Conservation (phyloP, 345 rosid species). For the Citrus medica region DNA sequence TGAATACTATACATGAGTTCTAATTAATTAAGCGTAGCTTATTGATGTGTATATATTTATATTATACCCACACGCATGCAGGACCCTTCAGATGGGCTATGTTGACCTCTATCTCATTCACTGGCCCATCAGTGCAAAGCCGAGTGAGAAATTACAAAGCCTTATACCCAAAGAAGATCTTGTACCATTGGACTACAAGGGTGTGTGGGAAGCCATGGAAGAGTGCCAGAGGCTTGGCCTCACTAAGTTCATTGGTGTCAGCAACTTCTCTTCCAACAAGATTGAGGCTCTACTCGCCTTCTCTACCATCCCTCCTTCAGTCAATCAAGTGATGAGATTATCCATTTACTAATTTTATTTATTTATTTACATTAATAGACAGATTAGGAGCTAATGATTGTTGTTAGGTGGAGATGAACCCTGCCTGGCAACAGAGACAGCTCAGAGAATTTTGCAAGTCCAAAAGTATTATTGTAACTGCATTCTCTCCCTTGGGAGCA, state of each 20-base stretch:
- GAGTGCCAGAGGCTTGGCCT: constrained; percentile 23
- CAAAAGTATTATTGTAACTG: background rate
- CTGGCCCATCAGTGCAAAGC: constrained; percentile 10
- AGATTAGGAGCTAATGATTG: background rate
- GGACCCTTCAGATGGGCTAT: constrained; percentile 17
- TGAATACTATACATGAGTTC: no score
- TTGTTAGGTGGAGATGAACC: background rate
- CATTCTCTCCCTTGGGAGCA: background rate
- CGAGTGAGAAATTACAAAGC: background rate
- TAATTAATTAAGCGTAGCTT: no score
- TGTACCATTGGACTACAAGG: constrained; percentile 10
- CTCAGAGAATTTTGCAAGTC: background rate
- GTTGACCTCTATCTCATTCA: constrained; percentile 18
- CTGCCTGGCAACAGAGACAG: background rate
- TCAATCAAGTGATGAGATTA: constrained; percentile 22
- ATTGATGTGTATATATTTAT: background rate
- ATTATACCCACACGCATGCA: background rate
- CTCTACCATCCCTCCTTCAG: constrained; percentile 22
- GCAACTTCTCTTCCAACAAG: constrained; percentile 24
- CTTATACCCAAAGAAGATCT: background rate
- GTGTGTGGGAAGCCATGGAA: constrained; percentile 23
- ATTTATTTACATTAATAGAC: background rate
- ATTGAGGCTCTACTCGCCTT: constrained; percentile 8
- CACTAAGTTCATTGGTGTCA: constrained; percentile 17
- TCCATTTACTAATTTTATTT: background rate